These are phyloP conservation scores for Danielia oregonensis DNA, from an alignment of 805 yeast genomes.

Conservation along the genomic window DNA sequence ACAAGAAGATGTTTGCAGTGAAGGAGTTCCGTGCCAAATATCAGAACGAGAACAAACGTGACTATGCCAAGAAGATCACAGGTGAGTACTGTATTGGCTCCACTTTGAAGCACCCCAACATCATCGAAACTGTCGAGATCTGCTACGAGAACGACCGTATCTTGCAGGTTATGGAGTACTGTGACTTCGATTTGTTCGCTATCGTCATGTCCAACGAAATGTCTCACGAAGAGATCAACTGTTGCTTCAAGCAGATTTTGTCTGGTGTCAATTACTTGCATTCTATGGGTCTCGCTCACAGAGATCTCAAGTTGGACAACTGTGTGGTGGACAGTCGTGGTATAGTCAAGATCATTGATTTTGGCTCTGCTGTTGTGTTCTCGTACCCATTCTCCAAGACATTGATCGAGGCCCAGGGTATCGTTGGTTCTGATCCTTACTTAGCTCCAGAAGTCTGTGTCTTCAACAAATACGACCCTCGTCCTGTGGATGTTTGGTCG, in stretches of 20 bases:
- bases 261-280: constrained; percentile 81
- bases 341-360: constrained; percentile 85
- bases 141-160: constrained; percentile 84
- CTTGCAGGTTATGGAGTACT: constrained; percentile 91
- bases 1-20: constrained; percentile 78
- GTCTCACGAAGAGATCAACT: constrained; percentile 73
- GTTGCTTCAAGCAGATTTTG: constrained; percentile 85
- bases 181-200: constrained; percentile 89
- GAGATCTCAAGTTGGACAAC: constrained; percentile 89
- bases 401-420: constrained; percentile 73
- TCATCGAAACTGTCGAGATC: constrained; percentile 87
- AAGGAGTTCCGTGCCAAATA: constrained; percentile 84
- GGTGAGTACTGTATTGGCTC: constrained; percentile 94
- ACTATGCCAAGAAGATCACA: constrained; percentile 87
- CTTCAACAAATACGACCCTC: constrained; percentile 78
- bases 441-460: constrained; percentile 91
- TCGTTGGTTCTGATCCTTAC: constrained; percentile 86
- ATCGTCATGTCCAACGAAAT: constrained; percentile 91
- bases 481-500: constrained; percentile 94
- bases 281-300: constrained; percentile 80
- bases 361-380: constrained; percentile 90
- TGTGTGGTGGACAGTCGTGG: constrained; percentile 84
- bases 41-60: constrained; percentile 70
- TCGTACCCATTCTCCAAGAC: constrained; percentile 78
- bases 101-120: constrained; percentile 83